Evolutionary conservation across 83 land plant genomes (phyloP).

Genomic region (Diphasiastrum complanatum): DNA sequence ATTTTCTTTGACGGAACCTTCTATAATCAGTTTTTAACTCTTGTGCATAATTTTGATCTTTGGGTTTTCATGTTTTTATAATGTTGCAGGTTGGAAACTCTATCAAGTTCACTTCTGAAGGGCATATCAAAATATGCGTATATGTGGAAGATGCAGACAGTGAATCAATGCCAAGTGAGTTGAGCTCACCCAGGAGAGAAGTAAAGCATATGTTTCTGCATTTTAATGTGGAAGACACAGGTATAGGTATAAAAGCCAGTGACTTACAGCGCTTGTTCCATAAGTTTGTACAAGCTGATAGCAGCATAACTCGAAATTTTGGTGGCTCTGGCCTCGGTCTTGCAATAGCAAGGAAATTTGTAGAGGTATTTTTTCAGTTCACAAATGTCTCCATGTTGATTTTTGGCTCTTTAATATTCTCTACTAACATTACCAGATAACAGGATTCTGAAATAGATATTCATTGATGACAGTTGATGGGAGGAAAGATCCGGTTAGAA

Average conservation of each 20-base stretch:
- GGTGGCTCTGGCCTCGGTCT: neutral
- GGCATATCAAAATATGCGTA: neutral
- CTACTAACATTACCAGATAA: neutral
- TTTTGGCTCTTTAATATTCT: neutral
- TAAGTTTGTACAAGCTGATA: neutral
- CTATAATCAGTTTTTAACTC: too few species aligned
- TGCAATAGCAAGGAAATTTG: neutral
- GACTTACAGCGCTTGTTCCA: neutral
- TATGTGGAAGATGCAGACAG: neutral
- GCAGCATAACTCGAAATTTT: neutral
- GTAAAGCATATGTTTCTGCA: neutral
- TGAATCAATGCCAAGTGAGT: neutral
- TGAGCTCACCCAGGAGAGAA: neutral
- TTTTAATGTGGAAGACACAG: neutral
- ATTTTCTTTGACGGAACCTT: too few species aligned
- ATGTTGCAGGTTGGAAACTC: constrained; percentile 13
- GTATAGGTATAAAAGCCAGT: neutral
- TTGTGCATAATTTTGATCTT: too few species aligned
- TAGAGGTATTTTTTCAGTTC: neutral
- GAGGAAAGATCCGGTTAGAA: neutral
- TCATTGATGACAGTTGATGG: neutral
- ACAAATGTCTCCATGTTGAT: too few species aligned
- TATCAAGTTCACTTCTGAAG: constrained; percentile 8
- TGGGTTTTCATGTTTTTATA: too few species aligned
- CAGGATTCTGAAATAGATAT: too few species aligned